Evolutionary conservation across 1,284 basidiomycete species (phyloP).

Genomic region (Apiotrichum mycotoxinovorans): DNA sequence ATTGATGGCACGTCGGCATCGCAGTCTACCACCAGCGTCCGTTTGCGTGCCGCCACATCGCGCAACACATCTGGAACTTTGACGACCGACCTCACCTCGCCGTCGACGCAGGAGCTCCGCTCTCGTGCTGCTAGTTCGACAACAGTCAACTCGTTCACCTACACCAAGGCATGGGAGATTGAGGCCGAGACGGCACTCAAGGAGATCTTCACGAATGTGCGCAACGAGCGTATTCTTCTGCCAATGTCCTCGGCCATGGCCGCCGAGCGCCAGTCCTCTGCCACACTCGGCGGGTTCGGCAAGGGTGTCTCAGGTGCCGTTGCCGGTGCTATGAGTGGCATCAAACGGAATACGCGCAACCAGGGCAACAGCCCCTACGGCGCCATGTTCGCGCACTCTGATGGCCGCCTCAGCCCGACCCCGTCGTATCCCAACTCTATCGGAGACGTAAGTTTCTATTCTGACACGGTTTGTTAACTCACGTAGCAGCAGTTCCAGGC

Average conservation of each 20-base stretch:
- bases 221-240: slow-evolving; percentile 83
- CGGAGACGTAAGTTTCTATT: slow-evolving; percentile 61
- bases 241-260: slow-evolving; percentile 55
- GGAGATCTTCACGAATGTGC: slow-evolving; percentile 92
- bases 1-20: slow-evolving; percentile 23
- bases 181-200: slow-evolving; percentile 83
- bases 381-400: slow-evolving; percentile 50
- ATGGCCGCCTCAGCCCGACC: slow-evolving; percentile 81
- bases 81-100: slow-evolving; percentile 19
- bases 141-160: slow-evolving; percentile 36
- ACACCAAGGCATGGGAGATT: slow-evolving; percentile 61
- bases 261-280: slow-evolving; percentile 28
- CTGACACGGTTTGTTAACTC: background rate
- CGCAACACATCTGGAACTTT: slow-evolving; percentile 31
- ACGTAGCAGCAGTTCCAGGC: slow-evolving; percentile 7
- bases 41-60: slow-evolving; percentile 17
- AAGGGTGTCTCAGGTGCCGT: slow-evolving; percentile 19
- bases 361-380: slow-evolving; percentile 53
- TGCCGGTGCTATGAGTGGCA: slow-evolving; percentile 63
- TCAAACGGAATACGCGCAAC: slow-evolving; percentile 67
- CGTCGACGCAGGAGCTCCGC: slow-evolving; percentile 22
- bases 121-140: slow-evolving; percentile 29
- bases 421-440: slow-evolving; percentile 81
- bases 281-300: slow-evolving; percentile 19
- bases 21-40: slow-evolving; percentile 21